Evolutionary conservation across 768 basidiomycete species (phyloP), one percentile per base, ranked within the genome.

Genomic region (Collybia nuda): DNA sequence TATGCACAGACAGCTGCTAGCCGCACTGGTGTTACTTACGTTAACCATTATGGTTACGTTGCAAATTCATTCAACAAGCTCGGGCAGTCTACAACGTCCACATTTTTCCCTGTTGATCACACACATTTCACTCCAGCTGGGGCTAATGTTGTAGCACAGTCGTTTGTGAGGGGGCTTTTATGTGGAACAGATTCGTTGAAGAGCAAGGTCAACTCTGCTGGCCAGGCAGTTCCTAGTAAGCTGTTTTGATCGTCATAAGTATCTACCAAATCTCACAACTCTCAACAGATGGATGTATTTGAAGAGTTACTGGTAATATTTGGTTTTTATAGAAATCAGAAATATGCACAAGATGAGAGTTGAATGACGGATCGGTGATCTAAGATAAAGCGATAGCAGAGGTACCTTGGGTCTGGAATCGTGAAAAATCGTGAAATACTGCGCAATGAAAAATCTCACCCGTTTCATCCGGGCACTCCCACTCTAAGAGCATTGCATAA

Each of bases 1-100:
- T 79, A 79, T 57, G 75, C 77, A 11, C 59, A 72, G 49, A 62
- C 63, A 1, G 67, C 68, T 17, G 75, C 69, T 6, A 63, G 58
- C 29, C 64, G 67, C 7, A 76, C 71, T 6, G 57, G 62, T 8
- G 72, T 68, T 7, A 61, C 67, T 1, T 79, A 78, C 56, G 62
- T 79, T 29, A 69, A 79, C 57, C 79, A 80, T 56, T 78, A 70
- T 51, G 67, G 59, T 32, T 77, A 77, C 51, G 70, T 74, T 9
- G 73, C 75, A 2, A 68, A 76, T 42, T 68, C 69, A 14, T 78
- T 72, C 54, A 56, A 74, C 28, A 57, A 59, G 23, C 62, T 75
- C 8, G 77, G 78, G 14, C 58, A 73, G 54, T 62, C 69, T 6
- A 55, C 59, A n/a, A 65, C 70, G 11, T 66, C 64, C 22, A 63